Percentiles rank a stretch among this genome's conserved stretches.
phyloP scores from a whole-genome alignment of 2,329 filamentous ascomycete species.

The Trichoderma hamatum region DNA sequence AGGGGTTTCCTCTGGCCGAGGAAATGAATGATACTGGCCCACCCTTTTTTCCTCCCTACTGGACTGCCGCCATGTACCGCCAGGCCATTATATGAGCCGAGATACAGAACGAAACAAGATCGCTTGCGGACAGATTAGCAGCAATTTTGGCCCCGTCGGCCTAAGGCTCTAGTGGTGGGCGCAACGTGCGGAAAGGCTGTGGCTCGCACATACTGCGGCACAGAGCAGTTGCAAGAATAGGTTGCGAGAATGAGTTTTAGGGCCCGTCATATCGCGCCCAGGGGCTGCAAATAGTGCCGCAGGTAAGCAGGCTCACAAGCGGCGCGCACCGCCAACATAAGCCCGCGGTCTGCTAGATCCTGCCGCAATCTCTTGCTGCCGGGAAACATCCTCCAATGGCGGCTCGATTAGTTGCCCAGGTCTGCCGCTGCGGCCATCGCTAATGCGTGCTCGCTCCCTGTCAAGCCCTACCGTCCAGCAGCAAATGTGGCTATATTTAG shows the following conservation, averaged over 20 bases:
- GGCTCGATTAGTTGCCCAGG: no score
- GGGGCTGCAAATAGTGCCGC: not conserved
- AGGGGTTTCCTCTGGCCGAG: not conserved
- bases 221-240: not conserved
- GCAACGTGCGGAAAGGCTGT: not conserved
- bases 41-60: not conserved
- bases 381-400: not conserved
- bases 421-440: no score
- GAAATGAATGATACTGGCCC: conserved; percentile 4
- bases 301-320: not conserved
- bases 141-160: not conserved
- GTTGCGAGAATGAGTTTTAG: not conserved
- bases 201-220: not conserved
- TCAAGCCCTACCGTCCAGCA: not conserved
- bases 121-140: conserved; percentile 1
- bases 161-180: not conserved
- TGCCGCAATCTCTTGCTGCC: not conserved
- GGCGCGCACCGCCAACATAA: not conserved
- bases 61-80: not conserved
- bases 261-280: not conserved
- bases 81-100: not conserved
- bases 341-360: not conserved
- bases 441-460: not conserved
- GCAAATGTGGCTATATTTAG: conserved; percentile 6
- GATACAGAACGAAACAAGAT: not conserved